Evolutionary conservation across 805 yeast genomes (phyloP).

Genomic region (Cyberlindnera mrakii): DNA sequence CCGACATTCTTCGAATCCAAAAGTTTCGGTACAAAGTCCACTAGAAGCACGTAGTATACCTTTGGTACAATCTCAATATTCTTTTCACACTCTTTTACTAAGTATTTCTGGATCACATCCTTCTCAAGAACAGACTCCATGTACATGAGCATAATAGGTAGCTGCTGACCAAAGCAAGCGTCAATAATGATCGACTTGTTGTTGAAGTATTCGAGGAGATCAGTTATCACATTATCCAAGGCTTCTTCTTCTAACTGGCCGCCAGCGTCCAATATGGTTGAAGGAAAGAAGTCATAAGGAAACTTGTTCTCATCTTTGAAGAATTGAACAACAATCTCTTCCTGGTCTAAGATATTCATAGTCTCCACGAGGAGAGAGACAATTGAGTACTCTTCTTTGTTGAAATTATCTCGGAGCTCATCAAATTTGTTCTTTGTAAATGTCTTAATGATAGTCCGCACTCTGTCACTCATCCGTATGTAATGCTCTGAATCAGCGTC

Average conservation of each 20-base stretch:
- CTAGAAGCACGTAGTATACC: slow-evolving; percentile 25
- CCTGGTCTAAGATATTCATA: slow-evolving; percentile 27
- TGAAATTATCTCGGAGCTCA: slow-evolving; percentile 15
- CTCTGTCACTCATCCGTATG: slow-evolving; percentile 2
- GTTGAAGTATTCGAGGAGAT: slow-evolving; percentile 27
- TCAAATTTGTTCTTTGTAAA: slow-evolving; percentile 17
- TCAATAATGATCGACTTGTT: slow-evolving; percentile 32
- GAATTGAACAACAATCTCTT: slow-evolving; percentile 32
- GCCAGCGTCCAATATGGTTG: slow-evolving; percentile 20
- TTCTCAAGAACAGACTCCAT: slow-evolving; percentile 34
- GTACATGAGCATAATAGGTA: slow-evolving; percentile 33
- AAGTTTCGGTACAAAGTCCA: slow-evolving; percentile 30
- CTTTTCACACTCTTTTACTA: slow-evolving; percentile 20
- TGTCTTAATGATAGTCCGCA: slow-evolving; percentile 7
- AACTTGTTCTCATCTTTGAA: slow-evolving; percentile 32
- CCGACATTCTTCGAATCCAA: slow-evolving; percentile 32
- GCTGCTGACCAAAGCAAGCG: slow-evolving; percentile 30
- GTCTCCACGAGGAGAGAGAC: slow-evolving; percentile 21
- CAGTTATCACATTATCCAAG: slow-evolving; percentile 21
- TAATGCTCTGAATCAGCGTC: slow-evolving; percentile 15
- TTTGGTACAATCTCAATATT: slow-evolving; percentile 26
- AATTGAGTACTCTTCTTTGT: slow-evolving; percentile 16
- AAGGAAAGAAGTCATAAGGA: slow-evolving; percentile 26
- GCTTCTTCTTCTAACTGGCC: slow-evolving; percentile 18
- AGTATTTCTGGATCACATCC: slow-evolving; percentile 24